Percentiles rank a stretch among this genome's conserved stretches.
phyloP scores from a whole-genome alignment of 78 protist species.

The Dictyostelium discoideum region dicty_2.7 NC_007088.5:7246501-7247000 shows the following conservation, averaged over 20 bases:
- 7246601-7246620: background rate
- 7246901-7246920: conserved; percentile 29
- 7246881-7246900: conserved; percentile 74
- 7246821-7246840: conserved; percentile 59
- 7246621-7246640: too few relatives aligned
- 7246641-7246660: background rate
- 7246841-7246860: conserved; percentile 74
- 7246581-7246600: background rate
- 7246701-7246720: conserved; percentile 71
- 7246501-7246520: conserved; percentile 45
- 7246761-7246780: conserved; percentile 67
- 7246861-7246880: conserved; percentile 50
- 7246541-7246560: conserved; percentile 61
- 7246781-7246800: conserved; percentile 38
- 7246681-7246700: conserved; percentile 44
- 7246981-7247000: too few relatives aligned
- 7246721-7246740: conserved; percentile 78
- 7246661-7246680: background rate
- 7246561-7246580: conserved; percentile 36
- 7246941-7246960: conserved; percentile 7
- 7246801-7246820: conserved; percentile 28
- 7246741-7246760: conserved; percentile 73
- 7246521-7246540: conserved; percentile 58
- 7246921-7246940: conserved; percentile 12
- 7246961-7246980: too few relatives aligned